These are phyloP conservation scores for Mucor indicus DNA, from an alignment of 371 early-diverging fungal species.

Conservation along the genomic window DNA sequence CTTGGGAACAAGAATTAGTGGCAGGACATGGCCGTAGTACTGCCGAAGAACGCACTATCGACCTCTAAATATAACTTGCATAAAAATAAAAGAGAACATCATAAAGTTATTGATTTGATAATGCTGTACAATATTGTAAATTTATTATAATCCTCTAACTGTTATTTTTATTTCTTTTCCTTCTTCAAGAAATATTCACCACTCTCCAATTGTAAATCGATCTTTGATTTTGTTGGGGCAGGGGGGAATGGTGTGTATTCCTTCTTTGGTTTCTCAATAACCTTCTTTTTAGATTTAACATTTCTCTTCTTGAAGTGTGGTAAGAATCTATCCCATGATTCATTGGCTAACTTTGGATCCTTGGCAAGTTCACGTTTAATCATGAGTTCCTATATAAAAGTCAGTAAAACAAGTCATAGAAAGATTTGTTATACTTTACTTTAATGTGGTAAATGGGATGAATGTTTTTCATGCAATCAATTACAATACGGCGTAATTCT, in stretches of 20 bases:
- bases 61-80: no score
- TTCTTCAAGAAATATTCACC: slow-evolving; percentile 95
- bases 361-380: slow-evolving; percentile 97
- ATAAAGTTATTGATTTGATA: no score
- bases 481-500: slow-evolving; percentile 86
- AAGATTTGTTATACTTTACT: slow-evolving; percentile 31
- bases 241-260: slow-evolving; percentile 91
- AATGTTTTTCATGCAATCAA: slow-evolving; percentile 98
- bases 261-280: slow-evolving; percentile 58
- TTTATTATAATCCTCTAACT: no score
- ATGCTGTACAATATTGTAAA: no score
- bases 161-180: slow-evolving; percentile 32
- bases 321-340: slow-evolving; percentile 98
- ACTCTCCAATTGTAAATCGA: slow-evolving; percentile 91
- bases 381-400: slow-evolving; percentile 85
- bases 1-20: slow-evolving; percentile 31
- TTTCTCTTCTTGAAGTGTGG: slow-evolving; percentile 97
- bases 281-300: slow-evolving; percentile 63
- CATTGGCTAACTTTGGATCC: slow-evolving; percentile 92
- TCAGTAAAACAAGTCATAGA: background rate
- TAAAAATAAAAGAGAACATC: no score
- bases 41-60: slow-evolving; percentile 40
- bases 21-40: slow-evolving; percentile 31
- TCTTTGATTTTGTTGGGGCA: slow-evolving; percentile 81
- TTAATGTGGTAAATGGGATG: slow-evolving; percentile 99